phyloP scores from a whole-genome alignment of 371 early-diverging fungal genomes.

The Lichtheimia ramosa region DNA sequence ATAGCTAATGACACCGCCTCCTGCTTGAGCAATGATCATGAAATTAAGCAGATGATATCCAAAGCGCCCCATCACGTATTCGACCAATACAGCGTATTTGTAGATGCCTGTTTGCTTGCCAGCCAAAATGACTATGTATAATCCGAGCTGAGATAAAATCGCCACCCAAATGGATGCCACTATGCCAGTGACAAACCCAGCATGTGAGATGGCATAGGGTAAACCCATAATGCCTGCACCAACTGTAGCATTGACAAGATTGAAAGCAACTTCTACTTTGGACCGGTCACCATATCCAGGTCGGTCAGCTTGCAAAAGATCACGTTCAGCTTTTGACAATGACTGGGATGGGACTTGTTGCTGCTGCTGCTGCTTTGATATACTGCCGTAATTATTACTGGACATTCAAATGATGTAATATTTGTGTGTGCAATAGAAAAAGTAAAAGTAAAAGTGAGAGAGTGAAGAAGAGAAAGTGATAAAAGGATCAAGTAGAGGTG shows the following conservation, averaged over 20 bases:
- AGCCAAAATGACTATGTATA: slow-evolving; percentile 44
- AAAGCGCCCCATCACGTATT: slow-evolving; percentile 37
- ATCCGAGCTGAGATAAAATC: slow-evolving; percentile 33
- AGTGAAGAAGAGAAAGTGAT: background rate
- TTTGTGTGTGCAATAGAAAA: background rate
- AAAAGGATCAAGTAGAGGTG: no score
- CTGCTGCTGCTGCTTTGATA: background rate
- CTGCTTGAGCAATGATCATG: slow-evolving; percentile 39
- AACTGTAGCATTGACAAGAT: slow-evolving; percentile 53
- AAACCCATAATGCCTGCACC: slow-evolving; percentile 54
- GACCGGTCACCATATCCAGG: slow-evolving; percentile 28
- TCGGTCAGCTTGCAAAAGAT: slow-evolving; percentile 22
- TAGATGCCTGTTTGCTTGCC: slow-evolving; percentile 41
- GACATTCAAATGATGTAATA: no score
- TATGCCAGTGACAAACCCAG: slow-evolving; percentile 48
- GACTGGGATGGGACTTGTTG: no score
- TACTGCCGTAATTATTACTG: background rate
- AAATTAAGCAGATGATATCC: slow-evolving; percentile 43
- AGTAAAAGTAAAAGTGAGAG: background rate
- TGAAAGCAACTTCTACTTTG: slow-evolving; percentile 30
- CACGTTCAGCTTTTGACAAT: slow-evolving; percentile 8
- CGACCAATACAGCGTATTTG: slow-evolving; percentile 42
- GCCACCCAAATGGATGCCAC: slow-evolving; percentile 38
- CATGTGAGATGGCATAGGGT: slow-evolving; percentile 41
- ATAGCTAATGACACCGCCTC: slow-evolving; percentile 40